phyloP scores from a whole-genome alignment of 352 stramenopile species.

The Lagenidium sp. region DNA sequence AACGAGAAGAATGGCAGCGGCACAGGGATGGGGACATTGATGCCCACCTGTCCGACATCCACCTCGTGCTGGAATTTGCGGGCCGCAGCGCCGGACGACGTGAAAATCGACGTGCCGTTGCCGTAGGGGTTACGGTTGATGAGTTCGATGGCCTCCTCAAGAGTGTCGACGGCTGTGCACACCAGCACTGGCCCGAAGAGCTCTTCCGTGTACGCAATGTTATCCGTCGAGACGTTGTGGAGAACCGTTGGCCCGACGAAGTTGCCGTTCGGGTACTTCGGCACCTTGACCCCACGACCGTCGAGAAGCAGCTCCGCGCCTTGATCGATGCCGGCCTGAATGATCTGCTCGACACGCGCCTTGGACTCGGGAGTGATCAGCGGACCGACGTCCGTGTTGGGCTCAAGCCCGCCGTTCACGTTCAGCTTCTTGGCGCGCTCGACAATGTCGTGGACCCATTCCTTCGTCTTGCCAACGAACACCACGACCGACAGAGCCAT shows the following conservation, averaged over 20 bases:
- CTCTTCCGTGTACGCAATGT: conserved; percentile 92
- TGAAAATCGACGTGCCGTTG: conserved; percentile 98
- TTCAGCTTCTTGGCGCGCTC: conserved; percentile 86
- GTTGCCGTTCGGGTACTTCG: conserved; percentile 93
- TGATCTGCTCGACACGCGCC: conserved; percentile 83
- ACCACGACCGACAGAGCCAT: conserved; percentile 96
- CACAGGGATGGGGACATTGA: conserved; percentile 97
- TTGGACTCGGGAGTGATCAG: conserved; percentile 89
- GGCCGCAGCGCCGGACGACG: conserved; percentile 85
- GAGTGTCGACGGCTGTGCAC: conserved; percentile 86
- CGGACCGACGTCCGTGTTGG: conserved; percentile 69
- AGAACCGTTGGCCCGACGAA: conserved; percentile 94
- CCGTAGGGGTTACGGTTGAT: conserved; percentile 96
- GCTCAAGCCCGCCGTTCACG: conserved; percentile 83
- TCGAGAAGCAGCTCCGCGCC: conserved; percentile 89
- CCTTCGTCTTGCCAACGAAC: conserved; percentile 91
- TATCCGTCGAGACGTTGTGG: conserved; percentile 70
- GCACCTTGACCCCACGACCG: conserved; percentile 83
- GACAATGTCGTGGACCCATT: conserved; percentile 91
- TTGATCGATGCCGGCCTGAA: conserved; percentile 84
- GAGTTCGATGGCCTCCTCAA: conserved; percentile 94
- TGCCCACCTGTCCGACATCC: conserved; percentile 94
- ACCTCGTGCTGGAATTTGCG: conserved; percentile 97
- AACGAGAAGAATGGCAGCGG: conserved; percentile 98
- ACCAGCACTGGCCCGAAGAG: conserved; percentile 97